Evolutionary conservation across 495 filamentous ascomycete genomes (phyloP).

Genomic region (Neurospora intermedia): DNA sequence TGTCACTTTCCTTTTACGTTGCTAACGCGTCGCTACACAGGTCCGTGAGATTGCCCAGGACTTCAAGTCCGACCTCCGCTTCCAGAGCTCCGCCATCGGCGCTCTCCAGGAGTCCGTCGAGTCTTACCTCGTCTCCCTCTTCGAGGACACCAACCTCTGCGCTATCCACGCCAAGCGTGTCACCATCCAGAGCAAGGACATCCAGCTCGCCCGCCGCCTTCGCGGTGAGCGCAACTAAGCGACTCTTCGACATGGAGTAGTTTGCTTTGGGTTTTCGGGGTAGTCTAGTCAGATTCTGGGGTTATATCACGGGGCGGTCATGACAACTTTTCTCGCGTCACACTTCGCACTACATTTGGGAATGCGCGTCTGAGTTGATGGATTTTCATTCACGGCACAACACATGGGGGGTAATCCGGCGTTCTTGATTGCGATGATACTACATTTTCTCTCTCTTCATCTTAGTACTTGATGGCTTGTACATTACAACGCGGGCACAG

Average conservation of each 20-base stretch:
- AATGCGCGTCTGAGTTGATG: slow-evolving; percentile 10
- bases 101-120: slow-evolving; percentile 99
- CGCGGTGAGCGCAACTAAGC: slow-evolving; percentile 77
- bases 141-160: slow-evolving; percentile 99
- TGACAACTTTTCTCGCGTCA: slow-evolving; percentile 22
- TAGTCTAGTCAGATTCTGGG: slow-evolving; percentile 7
- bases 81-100: slow-evolving; percentile 99
- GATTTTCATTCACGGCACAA: slow-evolving; percentile 16
- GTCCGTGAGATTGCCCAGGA: slow-evolving; percentile 99
- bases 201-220: slow-evolving; percentile 93
- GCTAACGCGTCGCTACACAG: slow-evolving; percentile 29
- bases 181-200: slow-evolving; percentile 90
- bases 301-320: slow-evolving; percentile 17
- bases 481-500: slow-evolving; percentile 20
- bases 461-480: slow-evolving; percentile 21
- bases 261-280: slow-evolving; percentile 3
- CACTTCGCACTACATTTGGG: slow-evolving; percentile 20
- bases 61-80: slow-evolving; percentile 99
- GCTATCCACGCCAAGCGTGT: slow-evolving; percentile 99
- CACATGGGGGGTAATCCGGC: slow-evolving; percentile 19
- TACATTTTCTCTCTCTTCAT: slow-evolving; percentile 7
- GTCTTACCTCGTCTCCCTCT: slow-evolving; percentile 99
- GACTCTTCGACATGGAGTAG: slow-evolving; percentile 5
- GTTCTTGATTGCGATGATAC: slow-evolving; percentile 29
- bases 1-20: slow-evolving; percentile 1